Evolutionary conservation across 805 yeast genomes (phyloP).

Genomic region (Metschnikowia dekortorum): DNA sequence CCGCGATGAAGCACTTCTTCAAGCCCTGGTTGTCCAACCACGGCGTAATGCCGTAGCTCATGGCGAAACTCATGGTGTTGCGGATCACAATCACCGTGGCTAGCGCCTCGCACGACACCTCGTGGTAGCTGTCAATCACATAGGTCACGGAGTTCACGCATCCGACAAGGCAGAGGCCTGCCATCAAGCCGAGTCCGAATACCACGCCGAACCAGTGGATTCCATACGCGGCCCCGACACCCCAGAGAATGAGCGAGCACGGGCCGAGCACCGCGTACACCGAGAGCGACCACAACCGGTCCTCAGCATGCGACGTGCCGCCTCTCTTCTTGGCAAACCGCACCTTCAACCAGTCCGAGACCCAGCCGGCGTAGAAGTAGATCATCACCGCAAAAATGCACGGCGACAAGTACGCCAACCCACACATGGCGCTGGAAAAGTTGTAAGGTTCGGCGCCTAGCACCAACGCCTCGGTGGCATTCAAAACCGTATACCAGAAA

Average conservation of each 20-base stretch:
- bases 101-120: slow-evolving; percentile 26
- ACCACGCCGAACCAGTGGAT: slow-evolving; percentile 23
- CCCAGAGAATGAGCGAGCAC: slow-evolving; percentile 18
- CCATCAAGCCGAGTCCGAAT: slow-evolving; percentile 23
- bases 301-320: slow-evolving; percentile 15
- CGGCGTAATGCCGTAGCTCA: slow-evolving; percentile 56
- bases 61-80: slow-evolving; percentile 56
- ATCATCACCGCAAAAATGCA: slow-evolving; percentile 13
- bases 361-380: slow-evolving; percentile 16
- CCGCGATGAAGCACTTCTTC: slow-evolving; percentile 53
- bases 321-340: slow-evolving; percentile 10
- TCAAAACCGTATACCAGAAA: slow-evolving; percentile 21
- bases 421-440: slow-evolving; percentile 32
- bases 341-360: slow-evolving; percentile 13
- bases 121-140: slow-evolving; percentile 25
- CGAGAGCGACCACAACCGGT: slow-evolving; percentile 13
- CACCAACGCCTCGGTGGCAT: slow-evolving; percentile 21
- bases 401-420: slow-evolving; percentile 16
- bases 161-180: slow-evolving; percentile 20
- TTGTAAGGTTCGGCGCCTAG: slow-evolving; percentile 44
- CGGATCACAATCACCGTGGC: slow-evolving; percentile 54
- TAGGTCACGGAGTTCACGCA: slow-evolving; percentile 26
- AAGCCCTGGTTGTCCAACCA: slow-evolving; percentile 52
- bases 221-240: slow-evolving; percentile 22
- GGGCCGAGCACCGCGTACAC: slow-evolving; percentile 16